Conservation (phyloP, 139 green algal genomes). For the Chlamydomonas sphaeroides region DNA sequence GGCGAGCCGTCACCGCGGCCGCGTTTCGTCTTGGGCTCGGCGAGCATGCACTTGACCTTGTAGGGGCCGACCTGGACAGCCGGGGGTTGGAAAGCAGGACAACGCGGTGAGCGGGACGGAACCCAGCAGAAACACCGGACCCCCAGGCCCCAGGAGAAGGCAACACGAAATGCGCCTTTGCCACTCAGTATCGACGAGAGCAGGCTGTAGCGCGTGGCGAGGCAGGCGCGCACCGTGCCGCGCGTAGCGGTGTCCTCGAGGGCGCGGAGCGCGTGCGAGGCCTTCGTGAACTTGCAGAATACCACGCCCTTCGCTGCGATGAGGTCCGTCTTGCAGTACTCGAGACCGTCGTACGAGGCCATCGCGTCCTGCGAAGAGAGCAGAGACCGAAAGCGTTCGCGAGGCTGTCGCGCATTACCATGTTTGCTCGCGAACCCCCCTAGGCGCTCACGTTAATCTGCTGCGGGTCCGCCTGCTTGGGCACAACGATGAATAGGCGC, state of each 20-base stretch:
- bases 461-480: conserved; percentile 79
- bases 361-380: conserved; percentile 75
- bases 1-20: conserved; percentile 39
- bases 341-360: conserved; percentile 63
- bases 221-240: conserved; percentile 32
- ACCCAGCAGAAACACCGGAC: no score
- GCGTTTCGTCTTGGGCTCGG: conserved; percentile 89
- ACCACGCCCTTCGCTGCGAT: conserved; percentile 88
- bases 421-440: no score
- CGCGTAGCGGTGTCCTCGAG: conserved; percentile 74
- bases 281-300: conserved; percentile 88
- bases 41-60: conserved; percentile 94
- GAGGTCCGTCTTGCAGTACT: conserved; percentile 95
- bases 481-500: conserved; percentile 91
- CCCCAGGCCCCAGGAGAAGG: no score
- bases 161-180: no score
- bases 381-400: no score
- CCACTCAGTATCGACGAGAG: no score
- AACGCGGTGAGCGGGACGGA: no score
- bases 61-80: conserved; percentile 75
- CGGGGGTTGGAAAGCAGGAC: no score
- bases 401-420: no score
- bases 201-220: not conserved
- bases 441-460: conserved; percentile 74
- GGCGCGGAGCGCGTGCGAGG: conserved; percentile 76